A percentile compares a stretch with the other conserved stretches of the same genome.
Evolutionary conservation across 2,329 filamentous ascomycete species (phyloP).

Genomic region (Cladosporium cucumerinum): DNA sequence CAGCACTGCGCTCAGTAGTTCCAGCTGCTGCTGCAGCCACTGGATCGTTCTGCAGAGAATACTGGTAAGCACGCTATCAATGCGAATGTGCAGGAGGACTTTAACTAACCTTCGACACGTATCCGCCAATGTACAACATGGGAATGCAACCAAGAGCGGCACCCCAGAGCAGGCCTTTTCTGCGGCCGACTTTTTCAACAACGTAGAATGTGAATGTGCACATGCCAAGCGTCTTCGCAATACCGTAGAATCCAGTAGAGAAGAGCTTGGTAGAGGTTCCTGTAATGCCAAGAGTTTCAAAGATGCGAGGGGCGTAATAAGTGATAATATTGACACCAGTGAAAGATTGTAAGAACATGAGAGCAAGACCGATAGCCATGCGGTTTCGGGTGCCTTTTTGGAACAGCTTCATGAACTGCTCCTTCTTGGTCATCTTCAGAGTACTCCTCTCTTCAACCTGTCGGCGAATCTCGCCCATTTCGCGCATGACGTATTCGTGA

Average conservation of each 20-base stretch:
- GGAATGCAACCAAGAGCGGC: slow-evolving; percentile 48
- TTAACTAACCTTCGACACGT: slow-evolving; percentile 41
- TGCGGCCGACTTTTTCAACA: slow-evolving; percentile 40
- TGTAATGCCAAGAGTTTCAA: slow-evolving; percentile 45
- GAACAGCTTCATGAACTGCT: slow-evolving; percentile 48
- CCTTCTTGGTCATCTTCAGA: slow-evolving; percentile 61
- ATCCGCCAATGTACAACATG: slow-evolving; percentile 51
- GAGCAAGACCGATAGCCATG: slow-evolving; percentile 38
- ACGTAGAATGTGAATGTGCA: slow-evolving; percentile 40
- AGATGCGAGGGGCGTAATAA: slow-evolving; percentile 33
- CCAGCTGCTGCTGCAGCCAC: slow-evolving; percentile 45
- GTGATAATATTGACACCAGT: slow-evolving; percentile 29
- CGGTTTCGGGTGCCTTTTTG: slow-evolving; percentile 39
- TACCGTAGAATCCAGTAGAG: slow-evolving; percentile 53
- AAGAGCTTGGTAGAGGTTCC: slow-evolving; percentile 42
- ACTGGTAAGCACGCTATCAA: background rate
- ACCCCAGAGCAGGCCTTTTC: slow-evolving; percentile 46
- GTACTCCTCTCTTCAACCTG: slow-evolving; percentile 48
- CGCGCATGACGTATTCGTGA: slow-evolving; percentile 46
- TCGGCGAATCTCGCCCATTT: slow-evolving; percentile 47
- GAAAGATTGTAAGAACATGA: slow-evolving; percentile 39
- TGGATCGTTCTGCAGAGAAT: slow-evolving; percentile 43
- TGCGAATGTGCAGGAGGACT: background rate
- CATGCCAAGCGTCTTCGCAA: slow-evolving; percentile 38
- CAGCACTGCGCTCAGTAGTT: slow-evolving; percentile 42